Percentiles rank a stretch among this genome's conserved stretches.
These are phyloP conservation scores for Cornus florida DNA, from an alignment of 148 eudicot genomes.

Conservation along the genomic window DNA sequence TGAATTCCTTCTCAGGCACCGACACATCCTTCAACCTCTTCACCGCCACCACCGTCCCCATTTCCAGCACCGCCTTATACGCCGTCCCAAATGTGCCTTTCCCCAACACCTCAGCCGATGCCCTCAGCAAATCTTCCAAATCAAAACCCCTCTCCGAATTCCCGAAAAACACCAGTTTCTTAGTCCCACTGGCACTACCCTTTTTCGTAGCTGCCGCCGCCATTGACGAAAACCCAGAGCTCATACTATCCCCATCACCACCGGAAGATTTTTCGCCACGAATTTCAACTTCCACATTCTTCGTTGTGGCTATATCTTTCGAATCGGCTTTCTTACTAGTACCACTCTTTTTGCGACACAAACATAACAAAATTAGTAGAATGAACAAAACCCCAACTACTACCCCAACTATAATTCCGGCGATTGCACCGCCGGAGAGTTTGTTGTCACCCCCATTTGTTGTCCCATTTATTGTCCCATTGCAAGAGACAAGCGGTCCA, in stretches of 20 bases:
- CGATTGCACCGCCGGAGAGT: slow-evolving; percentile 70
- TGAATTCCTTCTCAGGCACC: slow-evolving; percentile 61
- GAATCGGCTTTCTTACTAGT: slow-evolving; percentile 9
- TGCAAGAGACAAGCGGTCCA: slow-evolving; percentile 44
- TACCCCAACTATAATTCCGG: slow-evolving; percentile 67
- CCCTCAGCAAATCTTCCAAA: slow-evolving; percentile 81
- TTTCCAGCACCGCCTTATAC: slow-evolving; percentile 76
- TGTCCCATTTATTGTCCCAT: background rate
- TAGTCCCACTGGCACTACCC: slow-evolving; percentile 29
- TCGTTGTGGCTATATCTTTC: slow-evolving; percentile 22
- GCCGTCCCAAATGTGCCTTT: slow-evolving; percentile 94
- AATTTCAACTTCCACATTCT: slow-evolving; percentile 35
- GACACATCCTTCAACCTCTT: slow-evolving; percentile 82
- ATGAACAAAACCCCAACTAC: slow-evolving; percentile 46
- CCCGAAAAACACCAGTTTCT: slow-evolving; percentile 62
- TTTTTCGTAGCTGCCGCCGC: slow-evolving; percentile 14
- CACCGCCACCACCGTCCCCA: slow-evolving; percentile 63
- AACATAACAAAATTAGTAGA: slow-evolving; percentile 37
- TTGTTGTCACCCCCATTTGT: slow-evolving; percentile 31
- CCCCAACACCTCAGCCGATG: slow-evolving; percentile 96
- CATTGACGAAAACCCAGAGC: slow-evolving; percentile 8
- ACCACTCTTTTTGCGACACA: slow-evolving; percentile 35
- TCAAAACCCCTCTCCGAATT: slow-evolving; percentile 44
- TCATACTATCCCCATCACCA: slow-evolving; percentile 9
- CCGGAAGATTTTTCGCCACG: slow-evolving; percentile 19